Evolutionary conservation across 306 rosid species (phyloP).

Genomic region (Malus fusca): DNA sequence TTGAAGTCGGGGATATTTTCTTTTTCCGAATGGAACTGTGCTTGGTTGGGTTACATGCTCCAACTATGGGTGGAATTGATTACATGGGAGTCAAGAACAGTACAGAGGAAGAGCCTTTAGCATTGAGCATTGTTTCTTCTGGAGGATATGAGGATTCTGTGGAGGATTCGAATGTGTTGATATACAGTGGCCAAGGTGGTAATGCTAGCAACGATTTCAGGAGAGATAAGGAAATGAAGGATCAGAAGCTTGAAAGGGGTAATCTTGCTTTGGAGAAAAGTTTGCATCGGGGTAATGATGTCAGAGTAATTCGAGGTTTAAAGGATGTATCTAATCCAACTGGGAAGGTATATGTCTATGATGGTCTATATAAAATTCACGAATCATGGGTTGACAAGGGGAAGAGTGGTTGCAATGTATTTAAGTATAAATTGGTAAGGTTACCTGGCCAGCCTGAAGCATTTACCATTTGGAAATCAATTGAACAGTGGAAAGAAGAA

Average conservation of each 20-base stretch:
- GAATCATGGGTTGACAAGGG: conserved; percentile 83
- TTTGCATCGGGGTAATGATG: conserved; percentile 62
- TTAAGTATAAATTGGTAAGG: conserved; percentile 64
- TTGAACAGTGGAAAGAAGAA: conserved; percentile 69
- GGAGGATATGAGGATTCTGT: conserved; percentile 83
- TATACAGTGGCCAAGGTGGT: conserved; percentile 97
- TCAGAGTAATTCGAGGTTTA: conserved; percentile 79
- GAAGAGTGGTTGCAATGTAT: conserved; percentile 68
- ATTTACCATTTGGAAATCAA: conserved; percentile 58
- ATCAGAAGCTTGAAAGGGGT: conserved; percentile 97
- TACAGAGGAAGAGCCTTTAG: conserved; percentile 75
- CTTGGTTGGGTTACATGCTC: conserved; percentile 74
- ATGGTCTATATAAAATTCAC: conserved; percentile 80
- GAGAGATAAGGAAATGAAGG: conserved; percentile 55
- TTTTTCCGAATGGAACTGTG: conserved; percentile 81
- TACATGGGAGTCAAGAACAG: conserved; percentile 54
- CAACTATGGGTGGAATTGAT: conserved; percentile 93
- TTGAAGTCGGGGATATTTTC: conserved; percentile 85
- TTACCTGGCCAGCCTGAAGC: conserved; percentile 66
- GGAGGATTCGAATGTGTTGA: conserved; percentile 64
- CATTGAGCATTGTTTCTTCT: conserved; percentile 88
- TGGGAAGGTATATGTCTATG: conserved; percentile 83
- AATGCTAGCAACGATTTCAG: conserved; percentile 25
- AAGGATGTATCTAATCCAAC: conserved; percentile 46
- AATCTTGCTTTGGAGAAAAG: conserved; percentile 90